phyloP scores from a whole-genome alignment of 2,329 filamentous ascomycete genomes.

The Penicillium polonicum region DNA sequence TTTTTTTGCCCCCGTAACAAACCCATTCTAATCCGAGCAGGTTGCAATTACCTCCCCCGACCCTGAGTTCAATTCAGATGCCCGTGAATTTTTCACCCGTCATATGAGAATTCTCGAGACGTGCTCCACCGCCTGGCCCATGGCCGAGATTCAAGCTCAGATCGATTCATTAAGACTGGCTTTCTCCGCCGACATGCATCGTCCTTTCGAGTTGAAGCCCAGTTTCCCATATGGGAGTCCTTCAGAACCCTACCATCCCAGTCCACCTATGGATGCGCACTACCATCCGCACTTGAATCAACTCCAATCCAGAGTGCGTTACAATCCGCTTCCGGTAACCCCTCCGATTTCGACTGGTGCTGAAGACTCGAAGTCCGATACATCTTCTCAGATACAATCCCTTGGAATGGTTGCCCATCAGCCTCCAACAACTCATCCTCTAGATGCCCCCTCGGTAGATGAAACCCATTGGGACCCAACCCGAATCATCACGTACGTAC shows the following conservation, averaged over 20 bases:
- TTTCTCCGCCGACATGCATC: slow-evolving; percentile 81
- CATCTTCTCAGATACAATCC: slow-evolving; percentile 67
- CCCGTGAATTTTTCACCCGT: slow-evolving; percentile 82
- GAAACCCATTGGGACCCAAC: slow-evolving; percentile 81
- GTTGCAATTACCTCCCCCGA: slow-evolving; percentile 92
- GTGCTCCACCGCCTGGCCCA: slow-evolving; percentile 78
- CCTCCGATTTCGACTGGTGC: slow-evolving; percentile 74
- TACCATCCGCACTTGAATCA: slow-evolving; percentile 52
- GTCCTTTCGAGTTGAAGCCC: slow-evolving; percentile 84
- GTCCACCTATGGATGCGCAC: slow-evolving; percentile 55
- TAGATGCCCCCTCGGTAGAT: slow-evolving; percentile 59
- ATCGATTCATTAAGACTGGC: slow-evolving; percentile 86
- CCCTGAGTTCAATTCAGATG: slow-evolving; percentile 79
- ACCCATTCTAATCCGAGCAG: slow-evolving; percentile 47
- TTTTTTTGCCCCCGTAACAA: not conserved
- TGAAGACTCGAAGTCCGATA: slow-evolving; percentile 72
- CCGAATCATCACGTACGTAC: slow-evolving; percentile 81
- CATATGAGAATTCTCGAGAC: slow-evolving; percentile 93
- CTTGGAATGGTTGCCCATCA: slow-evolving; percentile 43
- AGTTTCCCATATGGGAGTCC: slow-evolving; percentile 86
- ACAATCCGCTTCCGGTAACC: slow-evolving; percentile 67
- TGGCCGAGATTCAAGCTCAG: slow-evolving; percentile 85
- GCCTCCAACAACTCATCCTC: slow-evolving; percentile 41
- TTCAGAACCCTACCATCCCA: slow-evolving; percentile 61
- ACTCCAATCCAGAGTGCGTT: slow-evolving; percentile 49